These are phyloP conservation scores for Starmerella cellae DNA, from an alignment of 805 yeast genomes.

Conservation along the genomic window DNA sequence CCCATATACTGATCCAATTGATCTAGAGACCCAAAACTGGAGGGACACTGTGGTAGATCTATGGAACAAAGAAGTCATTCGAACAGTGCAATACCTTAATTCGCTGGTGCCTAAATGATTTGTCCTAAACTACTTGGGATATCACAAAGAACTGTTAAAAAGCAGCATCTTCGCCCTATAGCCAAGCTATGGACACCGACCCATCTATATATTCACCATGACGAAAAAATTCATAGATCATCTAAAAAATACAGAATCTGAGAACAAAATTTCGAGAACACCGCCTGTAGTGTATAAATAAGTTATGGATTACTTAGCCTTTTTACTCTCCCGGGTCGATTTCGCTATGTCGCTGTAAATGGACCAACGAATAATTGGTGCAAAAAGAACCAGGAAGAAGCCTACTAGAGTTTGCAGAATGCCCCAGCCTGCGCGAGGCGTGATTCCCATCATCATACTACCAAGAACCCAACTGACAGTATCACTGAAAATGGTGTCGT, in stretches of 20 bases:
- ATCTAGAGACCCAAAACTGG: slow-evolving; percentile 37
- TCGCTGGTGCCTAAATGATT: slow-evolving; percentile 8
- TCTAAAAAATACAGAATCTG: no score
- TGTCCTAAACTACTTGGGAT: no score
- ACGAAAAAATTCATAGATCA: no score
- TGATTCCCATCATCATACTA: slow-evolving; percentile 33
- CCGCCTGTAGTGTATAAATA: no score
- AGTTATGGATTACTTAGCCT: not conserved
- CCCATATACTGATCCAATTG: slow-evolving; percentile 34
- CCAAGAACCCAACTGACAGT: slow-evolving; percentile 66
- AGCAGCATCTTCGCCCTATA: no score
- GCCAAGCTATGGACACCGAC: no score
- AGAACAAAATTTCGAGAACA: no score
- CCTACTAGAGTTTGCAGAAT: slow-evolving; percentile 20
- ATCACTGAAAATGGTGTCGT: slow-evolving; percentile 69
- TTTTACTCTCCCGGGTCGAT: not conserved
- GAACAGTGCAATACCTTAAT: slow-evolving; percentile 51
- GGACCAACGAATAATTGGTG: slow-evolving; percentile 19
- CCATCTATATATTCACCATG: no score
- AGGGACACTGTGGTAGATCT: slow-evolving; percentile 57
- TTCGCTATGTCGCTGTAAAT: slow-evolving; percentile 15
- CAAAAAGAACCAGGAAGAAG: slow-evolving; percentile 17
- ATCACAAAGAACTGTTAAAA: no score
- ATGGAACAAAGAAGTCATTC: slow-evolving; percentile 64
- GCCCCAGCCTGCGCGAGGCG: slow-evolving; percentile 22